Percentiles rank a stretch among this genome's conserved stretches.
Conservation (phyloP, 2,329 filamentous ascomycete genomes). For the Cercospora nicotianae region DNA sequence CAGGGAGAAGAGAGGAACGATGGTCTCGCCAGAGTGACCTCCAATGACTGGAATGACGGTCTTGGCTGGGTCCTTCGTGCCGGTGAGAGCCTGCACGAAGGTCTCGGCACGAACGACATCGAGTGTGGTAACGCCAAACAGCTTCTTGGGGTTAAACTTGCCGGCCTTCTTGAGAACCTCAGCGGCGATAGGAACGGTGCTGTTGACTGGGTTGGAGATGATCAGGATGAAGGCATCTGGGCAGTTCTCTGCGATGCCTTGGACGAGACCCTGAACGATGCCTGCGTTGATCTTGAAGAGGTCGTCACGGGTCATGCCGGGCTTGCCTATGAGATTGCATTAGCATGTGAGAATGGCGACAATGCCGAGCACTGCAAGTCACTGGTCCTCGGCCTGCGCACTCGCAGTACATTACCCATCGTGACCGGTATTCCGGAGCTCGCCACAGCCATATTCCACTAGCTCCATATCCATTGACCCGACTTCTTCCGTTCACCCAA, state of each 20-base stretch:
- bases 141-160: conserved; percentile 91
- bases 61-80: conserved; percentile 78
- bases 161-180: conserved; percentile 92
- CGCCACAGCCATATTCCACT: conserved; percentile 13
- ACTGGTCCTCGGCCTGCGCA: conserved; percentile 1
- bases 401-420: not conserved
- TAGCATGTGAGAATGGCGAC: conserved; percentile 1
- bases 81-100: conserved; percentile 83
- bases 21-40: conserved; percentile 96
- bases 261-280: conserved; percentile 91
- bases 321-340: conserved; percentile 68
- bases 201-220: conserved; percentile 99
- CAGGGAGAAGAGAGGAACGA: conserved; percentile 96
- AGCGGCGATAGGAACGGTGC: conserved; percentile 93
- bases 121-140: conserved; percentile 98
- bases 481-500: conserved; percentile 17
- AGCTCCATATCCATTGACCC: conserved; percentile 17
- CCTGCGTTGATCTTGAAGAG: conserved; percentile 99
- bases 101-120: conserved; percentile 98
- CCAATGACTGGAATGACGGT: conserved; percentile 89
- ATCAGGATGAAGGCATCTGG: conserved; percentile 94
- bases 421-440: not conserved
- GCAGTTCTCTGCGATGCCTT: conserved; percentile 80
- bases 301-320: conserved; percentile 98
- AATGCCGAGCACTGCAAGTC: conserved; percentile 3